Evolutionary conservation across 2,329 filamentous ascomycete genomes (phyloP).

Genomic region (Lachnellula suecica): DNA sequence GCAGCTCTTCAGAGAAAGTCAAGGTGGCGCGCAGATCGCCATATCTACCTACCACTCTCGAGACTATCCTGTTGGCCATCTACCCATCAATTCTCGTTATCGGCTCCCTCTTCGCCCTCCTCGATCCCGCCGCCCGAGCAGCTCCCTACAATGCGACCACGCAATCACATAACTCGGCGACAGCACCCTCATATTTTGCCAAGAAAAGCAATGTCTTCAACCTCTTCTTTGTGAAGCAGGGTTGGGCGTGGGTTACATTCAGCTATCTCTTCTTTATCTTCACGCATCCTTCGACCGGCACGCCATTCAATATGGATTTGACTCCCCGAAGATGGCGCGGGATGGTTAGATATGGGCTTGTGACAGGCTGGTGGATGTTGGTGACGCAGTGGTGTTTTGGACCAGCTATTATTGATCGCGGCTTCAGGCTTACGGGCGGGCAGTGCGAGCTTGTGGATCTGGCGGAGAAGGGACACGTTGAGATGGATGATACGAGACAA

Average conservation of each 20-base stretch:
- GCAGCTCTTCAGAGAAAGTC: conserved; percentile 3
- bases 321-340: conserved; percentile 56
- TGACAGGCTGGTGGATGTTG: conserved; percentile 78
- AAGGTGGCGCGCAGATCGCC: conserved; percentile 41
- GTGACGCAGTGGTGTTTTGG: conserved; percentile 98
- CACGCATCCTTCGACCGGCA: conserved; percentile 60
- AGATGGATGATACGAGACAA: conserved; percentile 45
- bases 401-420: conserved; percentile 82
- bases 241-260: conserved; percentile 86
- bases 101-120: conserved; percentile 75
- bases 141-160: conserved; percentile 59
- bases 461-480: conserved; percentile 44
- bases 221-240: conserved; percentile 87
- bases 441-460: conserved; percentile 65
- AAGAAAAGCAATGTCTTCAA: conserved; percentile 94
- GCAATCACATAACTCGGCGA: conserved; percentile 62
- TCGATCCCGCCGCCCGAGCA: conserved; percentile 70
- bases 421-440: conserved; percentile 86
- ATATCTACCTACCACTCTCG: conserved; percentile 68
- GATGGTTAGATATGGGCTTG: conserved; percentile 63
- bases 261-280: conserved; percentile 71
- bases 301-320: conserved; percentile 38
- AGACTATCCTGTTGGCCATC: conserved; percentile 61
- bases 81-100: conserved; percentile 80
- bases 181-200: conserved; percentile 83